Conservation (phyloP, 495 filamentous ascomycete genomes). For the Gamarada debralockiae region DNA sequence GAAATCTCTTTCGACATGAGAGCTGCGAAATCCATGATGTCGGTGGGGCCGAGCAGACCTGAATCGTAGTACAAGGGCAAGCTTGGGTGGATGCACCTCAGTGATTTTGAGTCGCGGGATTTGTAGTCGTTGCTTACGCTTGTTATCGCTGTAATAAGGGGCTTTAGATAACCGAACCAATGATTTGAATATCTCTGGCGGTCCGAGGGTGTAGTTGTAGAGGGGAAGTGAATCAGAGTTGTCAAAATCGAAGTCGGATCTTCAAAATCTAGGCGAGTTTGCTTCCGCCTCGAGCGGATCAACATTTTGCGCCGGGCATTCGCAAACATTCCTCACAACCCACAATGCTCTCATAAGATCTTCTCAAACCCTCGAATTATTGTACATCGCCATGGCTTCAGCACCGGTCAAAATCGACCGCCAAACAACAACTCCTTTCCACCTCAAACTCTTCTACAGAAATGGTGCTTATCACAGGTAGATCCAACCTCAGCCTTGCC, state of each 20-base stretch:
- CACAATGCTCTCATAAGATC: slow-evolving; percentile 3
- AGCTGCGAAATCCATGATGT: slow-evolving; percentile 86
- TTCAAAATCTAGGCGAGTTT: neutral
- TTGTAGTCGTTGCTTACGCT: no score
- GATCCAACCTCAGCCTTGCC: slow-evolving; percentile 29
- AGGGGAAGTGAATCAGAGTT: neutral
- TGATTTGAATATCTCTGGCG: no score
- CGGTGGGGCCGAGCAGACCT: neutral
- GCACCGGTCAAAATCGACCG: slow-evolving; percentile 52
- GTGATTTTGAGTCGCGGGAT: neutral
- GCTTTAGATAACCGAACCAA: no score
- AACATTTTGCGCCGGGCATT: neutral
- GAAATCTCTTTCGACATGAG: slow-evolving; percentile 88
- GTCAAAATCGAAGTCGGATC: neutral
- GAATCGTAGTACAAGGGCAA: no score
- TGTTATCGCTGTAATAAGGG: no score
- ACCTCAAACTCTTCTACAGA: slow-evolving; percentile 86
- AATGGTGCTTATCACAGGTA: slow-evolving; percentile 70
- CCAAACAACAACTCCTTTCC: slow-evolving; percentile 78
- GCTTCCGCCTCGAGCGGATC: neutral
- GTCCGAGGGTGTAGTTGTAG: no score
- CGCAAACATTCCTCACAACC: neutral
- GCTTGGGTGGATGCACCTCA: neutral
- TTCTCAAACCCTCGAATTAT: slow-evolving; percentile 14
- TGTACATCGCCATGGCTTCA: slow-evolving; percentile 7